A percentile compares a stretch with the other conserved stretches of the same genome.
Evolutionary conservation across 2,329 filamentous ascomycete genomes (phyloP).

Genomic region (Ophiostoma quercus): DNA sequence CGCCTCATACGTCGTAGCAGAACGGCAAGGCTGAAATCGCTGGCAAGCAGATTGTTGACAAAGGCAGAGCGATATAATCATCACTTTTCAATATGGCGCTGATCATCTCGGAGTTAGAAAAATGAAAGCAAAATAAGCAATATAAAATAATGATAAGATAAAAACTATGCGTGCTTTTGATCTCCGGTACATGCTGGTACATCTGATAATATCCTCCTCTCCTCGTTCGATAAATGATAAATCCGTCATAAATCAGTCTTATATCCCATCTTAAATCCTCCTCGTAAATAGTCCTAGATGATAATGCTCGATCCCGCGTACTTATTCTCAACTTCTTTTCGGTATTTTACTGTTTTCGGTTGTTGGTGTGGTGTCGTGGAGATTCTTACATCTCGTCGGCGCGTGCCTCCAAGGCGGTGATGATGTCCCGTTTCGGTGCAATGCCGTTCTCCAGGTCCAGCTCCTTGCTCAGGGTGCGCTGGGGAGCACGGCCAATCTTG

Average conservation of each 20-base stretch:
- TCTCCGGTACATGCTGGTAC: not conserved
- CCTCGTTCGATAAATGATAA: not conserved
- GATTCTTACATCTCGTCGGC: constrained; percentile 30
- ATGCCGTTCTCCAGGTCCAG: constrained; percentile 33
- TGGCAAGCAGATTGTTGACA: too few species aligned
- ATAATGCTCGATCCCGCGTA: not conserved
- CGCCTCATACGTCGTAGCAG: too few species aligned
- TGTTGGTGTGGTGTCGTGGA: not conserved
- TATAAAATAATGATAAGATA: not conserved
- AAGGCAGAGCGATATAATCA: not conserved
- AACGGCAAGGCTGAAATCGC: too few species aligned
- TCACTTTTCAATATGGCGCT: not conserved
- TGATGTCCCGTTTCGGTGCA: constrained; percentile 30
- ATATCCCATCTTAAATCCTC: not conserved
- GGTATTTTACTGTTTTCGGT: not conserved
- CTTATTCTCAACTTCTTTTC: not conserved
- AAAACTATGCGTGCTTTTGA: not conserved
- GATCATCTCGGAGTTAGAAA: not conserved
- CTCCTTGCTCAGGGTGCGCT: constrained; percentile 43
- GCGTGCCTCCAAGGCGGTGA: constrained; percentile 35
- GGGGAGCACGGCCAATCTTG: constrained; percentile 51
- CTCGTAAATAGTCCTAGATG: not conserved
- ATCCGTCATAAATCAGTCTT: not conserved
- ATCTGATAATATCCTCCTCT: not conserved
- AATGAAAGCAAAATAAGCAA: too few species aligned